These are phyloP conservation scores for Neoboletus subvelutipes DNA, from an alignment of 768 basidiomycete genomes.

Conservation along the genomic window DNA sequence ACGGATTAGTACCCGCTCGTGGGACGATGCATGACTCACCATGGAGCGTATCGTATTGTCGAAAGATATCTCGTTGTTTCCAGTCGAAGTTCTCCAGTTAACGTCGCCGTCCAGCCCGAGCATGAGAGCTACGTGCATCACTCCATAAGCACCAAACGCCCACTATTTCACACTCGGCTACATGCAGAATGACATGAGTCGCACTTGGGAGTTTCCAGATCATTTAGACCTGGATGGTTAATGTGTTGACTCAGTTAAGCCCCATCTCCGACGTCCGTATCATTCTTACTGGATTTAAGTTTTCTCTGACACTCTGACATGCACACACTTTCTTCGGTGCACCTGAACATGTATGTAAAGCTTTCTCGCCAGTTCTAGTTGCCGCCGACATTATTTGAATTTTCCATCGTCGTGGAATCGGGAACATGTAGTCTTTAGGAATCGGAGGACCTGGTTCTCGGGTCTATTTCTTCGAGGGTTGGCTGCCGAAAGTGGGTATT, in stretches of 20 bases:
- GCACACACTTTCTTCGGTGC: not conserved
- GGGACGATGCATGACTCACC: not conserved
- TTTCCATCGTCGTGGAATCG: not conserved
- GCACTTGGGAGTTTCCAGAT: too few relatives aligned
- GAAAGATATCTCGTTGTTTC: not conserved
- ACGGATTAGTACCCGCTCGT: not conserved
- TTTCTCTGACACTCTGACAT: not conserved
- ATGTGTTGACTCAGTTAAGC: too few relatives aligned
- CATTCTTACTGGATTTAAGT: not conserved
- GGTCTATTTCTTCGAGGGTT: too few relatives aligned
- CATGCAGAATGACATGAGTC: too few relatives aligned
- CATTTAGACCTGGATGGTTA: too few relatives aligned
- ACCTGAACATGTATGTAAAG: not conserved
- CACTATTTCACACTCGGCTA: too few relatives aligned
- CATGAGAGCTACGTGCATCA: too few relatives aligned
- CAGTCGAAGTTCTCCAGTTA: too few relatives aligned
- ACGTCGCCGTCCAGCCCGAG: too few relatives aligned
- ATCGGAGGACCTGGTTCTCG: not conserved
- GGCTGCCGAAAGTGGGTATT: too few relatives aligned
- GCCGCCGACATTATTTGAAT: not conserved
- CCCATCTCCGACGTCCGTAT: not conserved
- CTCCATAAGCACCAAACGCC: too few relatives aligned
- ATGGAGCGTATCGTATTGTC: not conserved
- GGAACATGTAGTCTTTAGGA: not conserved
- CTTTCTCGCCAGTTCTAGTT: not conserved